A percentile compares a stretch with the other conserved stretches of the same genome.
phyloP scores from a whole-genome alignment of 164 flowering plant genomes.

The Tetrastigma voinierianum region DNA sequence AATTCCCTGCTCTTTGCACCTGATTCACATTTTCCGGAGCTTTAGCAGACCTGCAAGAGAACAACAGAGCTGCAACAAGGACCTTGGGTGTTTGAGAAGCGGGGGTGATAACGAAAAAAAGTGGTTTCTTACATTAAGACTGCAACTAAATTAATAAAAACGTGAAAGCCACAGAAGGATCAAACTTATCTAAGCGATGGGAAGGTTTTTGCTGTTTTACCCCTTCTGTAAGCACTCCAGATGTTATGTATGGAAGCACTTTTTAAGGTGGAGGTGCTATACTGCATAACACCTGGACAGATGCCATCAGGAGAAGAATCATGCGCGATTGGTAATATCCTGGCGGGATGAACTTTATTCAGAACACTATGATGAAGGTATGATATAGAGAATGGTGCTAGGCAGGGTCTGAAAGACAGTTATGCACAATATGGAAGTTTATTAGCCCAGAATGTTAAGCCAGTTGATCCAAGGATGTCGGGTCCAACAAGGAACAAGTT shows the following conservation, averaged over 20 bases:
- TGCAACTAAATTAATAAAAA: constrained; percentile 66
- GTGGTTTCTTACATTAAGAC: constrained; percentile 62
- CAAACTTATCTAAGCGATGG: constrained; percentile 87
- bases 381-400: constrained; percentile 92
- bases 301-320: constrained; percentile 71
- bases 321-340: constrained; percentile 70
- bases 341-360: constrained; percentile 91
- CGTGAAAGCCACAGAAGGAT: constrained; percentile 88
- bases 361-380: constrained; percentile 95
- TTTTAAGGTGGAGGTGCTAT: constrained; percentile 76
- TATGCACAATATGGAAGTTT: constrained; percentile 53
- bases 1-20: constrained; percentile 72
- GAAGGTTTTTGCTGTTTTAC: constrained; percentile 63
- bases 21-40: constrained; percentile 54
- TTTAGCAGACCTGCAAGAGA: constrained; percentile 62
- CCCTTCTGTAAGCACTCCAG: constrained; percentile 81
- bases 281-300: constrained; percentile 78
- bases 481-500: constrained; percentile 65
- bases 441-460: constrained; percentile 55
- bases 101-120: constrained; percentile 58
- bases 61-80: constrained; percentile 68
- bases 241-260: constrained; percentile 75
- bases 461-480: constrained; percentile 62
- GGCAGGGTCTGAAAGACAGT: constrained; percentile 82
- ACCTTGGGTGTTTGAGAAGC: constrained; percentile 73